A percentile compares a stretch with the other conserved stretches of the same genome.
Conservation (phyloP, 768 basidiomycete genomes). For the Xerocomus potaroensis region DNA sequence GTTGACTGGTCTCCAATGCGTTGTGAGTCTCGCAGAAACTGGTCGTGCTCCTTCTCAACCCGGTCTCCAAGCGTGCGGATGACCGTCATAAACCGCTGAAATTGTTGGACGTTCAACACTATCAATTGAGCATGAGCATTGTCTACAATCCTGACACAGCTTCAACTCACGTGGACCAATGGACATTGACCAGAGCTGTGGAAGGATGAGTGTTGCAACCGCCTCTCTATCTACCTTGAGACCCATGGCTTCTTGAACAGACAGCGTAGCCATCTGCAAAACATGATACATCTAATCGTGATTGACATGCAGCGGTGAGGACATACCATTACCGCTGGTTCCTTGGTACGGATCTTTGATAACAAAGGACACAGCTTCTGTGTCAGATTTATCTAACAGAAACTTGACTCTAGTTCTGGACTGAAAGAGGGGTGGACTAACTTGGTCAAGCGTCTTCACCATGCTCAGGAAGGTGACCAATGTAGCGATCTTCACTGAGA, state of each 20-base stretch:
- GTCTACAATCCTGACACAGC: neutral
- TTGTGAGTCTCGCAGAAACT: slow-evolving; percentile 90
- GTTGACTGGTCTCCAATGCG: slow-evolving; percentile 78
- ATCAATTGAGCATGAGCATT: slow-evolving; percentile 4
- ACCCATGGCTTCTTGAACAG: slow-evolving; percentile 95
- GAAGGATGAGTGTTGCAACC: slow-evolving; percentile 81
- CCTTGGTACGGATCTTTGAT: slow-evolving; percentile 93
- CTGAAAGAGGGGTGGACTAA: slow-evolving; percentile 25
- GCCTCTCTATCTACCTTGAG: slow-evolving; percentile 91
- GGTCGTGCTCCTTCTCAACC: slow-evolving; percentile 89
- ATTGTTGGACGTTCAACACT: slow-evolving; percentile 85
- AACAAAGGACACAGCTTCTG: slow-evolving; percentile 94
- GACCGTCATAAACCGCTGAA: slow-evolving; percentile 86
- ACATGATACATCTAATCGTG: slow-evolving; percentile 1
- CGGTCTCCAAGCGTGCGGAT: slow-evolving; percentile 75
- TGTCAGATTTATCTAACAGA: slow-evolving; percentile 71
- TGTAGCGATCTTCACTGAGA: slow-evolving; percentile 90
- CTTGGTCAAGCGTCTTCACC: slow-evolving; percentile 89
- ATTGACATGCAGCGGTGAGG: neutral
- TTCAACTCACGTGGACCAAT: slow-evolving; percentile 79
- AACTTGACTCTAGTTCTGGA: neutral
- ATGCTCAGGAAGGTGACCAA: slow-evolving; percentile 77
- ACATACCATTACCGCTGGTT: slow-evolving; percentile 86
- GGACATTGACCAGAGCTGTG: slow-evolving; percentile 95
- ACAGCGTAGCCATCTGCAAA: slow-evolving; percentile 75